These are phyloP conservation scores for Aureobasidium sp. DNA, from an alignment of 2,329 filamentous ascomycete species.

Conservation along the genomic window DNA sequence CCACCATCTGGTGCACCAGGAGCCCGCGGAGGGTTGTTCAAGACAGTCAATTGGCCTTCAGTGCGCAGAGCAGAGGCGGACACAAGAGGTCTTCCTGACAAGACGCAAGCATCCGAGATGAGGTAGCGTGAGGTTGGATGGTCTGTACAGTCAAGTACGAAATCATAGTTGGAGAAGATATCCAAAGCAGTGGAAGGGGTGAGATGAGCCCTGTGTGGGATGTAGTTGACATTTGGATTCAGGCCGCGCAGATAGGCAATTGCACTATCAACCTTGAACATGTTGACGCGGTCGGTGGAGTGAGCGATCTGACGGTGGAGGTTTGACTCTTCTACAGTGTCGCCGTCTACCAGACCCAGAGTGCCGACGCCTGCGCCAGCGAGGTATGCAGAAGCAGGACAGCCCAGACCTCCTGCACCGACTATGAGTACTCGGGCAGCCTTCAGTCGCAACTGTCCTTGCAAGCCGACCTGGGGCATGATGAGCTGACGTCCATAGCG, in stretches of 20 bases:
- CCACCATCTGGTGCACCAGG: slow-evolving; percentile 55
- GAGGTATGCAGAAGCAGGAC: slow-evolving; percentile 86
- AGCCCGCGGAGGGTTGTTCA: slow-evolving; percentile 69
- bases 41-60: slow-evolving; percentile 81
- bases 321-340: slow-evolving; percentile 82
- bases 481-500: slow-evolving; percentile 90
- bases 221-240: slow-evolving; percentile 64
- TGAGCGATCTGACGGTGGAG: slow-evolving; percentile 89
- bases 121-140: slow-evolving; percentile 87
- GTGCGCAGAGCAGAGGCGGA: slow-evolving; percentile 84
- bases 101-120: slow-evolving; percentile 81
- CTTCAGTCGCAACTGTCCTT: slow-evolving; percentile 69
- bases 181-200: slow-evolving; percentile 59
- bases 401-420: slow-evolving; percentile 83
- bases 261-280: slow-evolving; percentile 72
- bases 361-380: slow-evolving; percentile 81
- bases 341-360: slow-evolving; percentile 79
- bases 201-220: slow-evolving; percentile 57
- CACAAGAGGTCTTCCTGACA: slow-evolving; percentile 70
- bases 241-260: slow-evolving; percentile 40
- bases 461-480: slow-evolving; percentile 69
- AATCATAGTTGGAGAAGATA: slow-evolving; percentile 64
- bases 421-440: slow-evolving; percentile 68
- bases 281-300: slow-evolving; percentile 60
- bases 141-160: slow-evolving; percentile 93